phyloP scores from a whole-genome alignment of 2,329 filamentous ascomycete genomes.

The Mycogone perniciosa region DNA sequence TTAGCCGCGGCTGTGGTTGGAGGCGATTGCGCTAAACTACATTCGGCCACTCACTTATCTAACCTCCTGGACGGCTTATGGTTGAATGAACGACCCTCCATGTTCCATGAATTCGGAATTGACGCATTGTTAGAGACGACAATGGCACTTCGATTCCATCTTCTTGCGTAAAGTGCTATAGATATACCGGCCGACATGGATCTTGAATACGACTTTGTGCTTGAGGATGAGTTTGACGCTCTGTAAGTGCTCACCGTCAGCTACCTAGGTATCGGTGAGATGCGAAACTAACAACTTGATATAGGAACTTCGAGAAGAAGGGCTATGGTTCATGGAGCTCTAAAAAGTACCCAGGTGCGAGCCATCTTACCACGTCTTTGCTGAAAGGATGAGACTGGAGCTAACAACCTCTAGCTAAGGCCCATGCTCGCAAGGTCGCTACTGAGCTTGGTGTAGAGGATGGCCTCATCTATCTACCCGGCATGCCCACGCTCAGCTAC shows the following conservation, averaged over 20 bases:
- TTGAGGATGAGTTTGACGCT: conserved; percentile 49
- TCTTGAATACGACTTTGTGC: conserved; percentile 30
- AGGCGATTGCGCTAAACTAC: too few species aligned
- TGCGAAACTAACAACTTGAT: neutral
- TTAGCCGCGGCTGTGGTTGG: too few species aligned
- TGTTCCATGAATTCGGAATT: too few species aligned
- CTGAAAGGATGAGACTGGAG: neutral
- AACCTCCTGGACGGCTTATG: too few species aligned
- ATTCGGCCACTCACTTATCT: too few species aligned
- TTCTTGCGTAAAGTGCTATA: too few species aligned
- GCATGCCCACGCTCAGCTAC: conserved; percentile 43
- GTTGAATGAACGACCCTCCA: too few species aligned
- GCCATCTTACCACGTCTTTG: neutral
- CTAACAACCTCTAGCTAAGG: conserved; percentile 38
- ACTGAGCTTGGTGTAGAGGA: conserved; percentile 41
- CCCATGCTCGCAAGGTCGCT: conserved; percentile 51
- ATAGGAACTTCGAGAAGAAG: conserved; percentile 7
- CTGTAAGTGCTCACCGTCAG: conserved; percentile 31
- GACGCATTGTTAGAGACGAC: too few species aligned
- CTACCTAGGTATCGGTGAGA: neutral
- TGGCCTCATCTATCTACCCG: conserved; percentile 52
- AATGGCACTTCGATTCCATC: too few species aligned
- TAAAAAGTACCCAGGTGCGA: conserved; percentile 35
- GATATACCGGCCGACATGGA: neutral
- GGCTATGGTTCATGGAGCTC: conserved; percentile 10